These are phyloP conservation scores for Picea abies DNA, from an alignment of 83 land plant genomes.

Conservation along the genomic window DNA sequence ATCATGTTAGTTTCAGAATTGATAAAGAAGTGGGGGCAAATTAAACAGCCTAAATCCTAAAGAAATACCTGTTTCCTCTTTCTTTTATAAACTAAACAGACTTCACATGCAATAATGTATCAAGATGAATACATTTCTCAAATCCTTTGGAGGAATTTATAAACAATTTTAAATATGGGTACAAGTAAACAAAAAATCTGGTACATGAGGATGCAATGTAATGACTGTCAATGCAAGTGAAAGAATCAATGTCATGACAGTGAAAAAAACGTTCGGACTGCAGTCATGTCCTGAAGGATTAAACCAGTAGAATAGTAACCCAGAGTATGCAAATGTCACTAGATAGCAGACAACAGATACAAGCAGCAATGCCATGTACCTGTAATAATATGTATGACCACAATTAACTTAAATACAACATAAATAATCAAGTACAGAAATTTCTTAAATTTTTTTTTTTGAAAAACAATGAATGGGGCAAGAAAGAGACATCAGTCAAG, in stretches of 20 bases:
- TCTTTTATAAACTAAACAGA: too few relatives aligned
- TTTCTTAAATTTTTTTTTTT: neutral
- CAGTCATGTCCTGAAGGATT: constrained; percentile 90
- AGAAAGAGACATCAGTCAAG: neutral
- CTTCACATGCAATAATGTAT: too few relatives aligned
- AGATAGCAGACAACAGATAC: constrained; percentile 72
- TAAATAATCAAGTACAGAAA: neutral
- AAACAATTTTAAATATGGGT: neutral
- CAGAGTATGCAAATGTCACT: constrained; percentile 74
- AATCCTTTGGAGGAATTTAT: neutral
- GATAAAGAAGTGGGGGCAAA: neutral
- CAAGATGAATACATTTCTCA: neutral
- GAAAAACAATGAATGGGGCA: neutral
- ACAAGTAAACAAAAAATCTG: neutral
- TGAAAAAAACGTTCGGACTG: constrained; percentile 87
- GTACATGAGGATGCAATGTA: constrained; percentile 87
- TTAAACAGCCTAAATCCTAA: too few relatives aligned
- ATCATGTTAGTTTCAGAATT: neutral
- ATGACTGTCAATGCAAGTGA: constrained; percentile 71
- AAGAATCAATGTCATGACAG: constrained; percentile 81
- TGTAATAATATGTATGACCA: constrained; percentile 23
- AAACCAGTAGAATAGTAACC: constrained; percentile 91
- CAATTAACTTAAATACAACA: neutral
- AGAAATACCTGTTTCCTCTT: too few relatives aligned
- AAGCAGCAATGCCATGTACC: constrained; percentile 68